Conservation (phyloP, 2,329 filamentous ascomycete species). For the Fusarium palustre region DNA sequence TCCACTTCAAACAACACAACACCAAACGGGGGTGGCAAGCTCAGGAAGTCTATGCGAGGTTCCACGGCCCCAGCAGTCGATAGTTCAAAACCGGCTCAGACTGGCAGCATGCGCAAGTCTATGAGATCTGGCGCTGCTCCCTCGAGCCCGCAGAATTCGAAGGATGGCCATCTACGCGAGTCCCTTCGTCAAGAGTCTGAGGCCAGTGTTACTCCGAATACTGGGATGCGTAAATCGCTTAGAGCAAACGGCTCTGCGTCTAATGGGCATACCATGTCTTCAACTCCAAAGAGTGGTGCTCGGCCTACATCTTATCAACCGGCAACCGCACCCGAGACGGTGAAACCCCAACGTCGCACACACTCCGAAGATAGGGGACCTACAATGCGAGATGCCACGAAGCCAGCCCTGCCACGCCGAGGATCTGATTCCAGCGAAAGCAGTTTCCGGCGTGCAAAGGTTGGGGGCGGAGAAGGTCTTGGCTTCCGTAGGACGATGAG, state of each 20-base stretch:
- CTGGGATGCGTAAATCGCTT: conserved; percentile 44
- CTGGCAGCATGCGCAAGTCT: conserved; percentile 51
- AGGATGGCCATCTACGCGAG: conserved; percentile 38
- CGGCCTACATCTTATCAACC: conserved; percentile 51
- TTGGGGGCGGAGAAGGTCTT: conserved; percentile 60
- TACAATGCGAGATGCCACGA: conserved; percentile 38
- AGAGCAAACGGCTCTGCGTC: conserved; percentile 30
- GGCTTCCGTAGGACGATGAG: conserved; percentile 83
- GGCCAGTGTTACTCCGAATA: neutral
- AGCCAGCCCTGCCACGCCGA: conserved; percentile 61
- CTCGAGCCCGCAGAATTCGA: conserved; percentile 11
- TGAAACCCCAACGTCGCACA: conserved; percentile 41
- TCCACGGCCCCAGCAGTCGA: conserved; percentile 40
- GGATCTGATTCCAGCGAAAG: conserved; percentile 79
- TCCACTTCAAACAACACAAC: conserved; percentile 4
- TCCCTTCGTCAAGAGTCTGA: conserved; percentile 41
- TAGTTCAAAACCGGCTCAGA: conserved; percentile 24
- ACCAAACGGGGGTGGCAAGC: conserved; percentile 39
- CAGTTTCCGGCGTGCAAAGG: conserved; percentile 79
- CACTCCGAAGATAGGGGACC: conserved; percentile 43
- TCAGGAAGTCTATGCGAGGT: conserved; percentile 63
- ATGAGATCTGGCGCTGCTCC: conserved; percentile 45
- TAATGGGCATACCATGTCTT: conserved; percentile 12
- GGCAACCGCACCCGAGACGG: conserved; percentile 20
- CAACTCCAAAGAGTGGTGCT: conserved; percentile 13